phyloP scores from a whole-genome alignment of 768 basidiomycete species.

The Saitozyma podzolica region DNA sequence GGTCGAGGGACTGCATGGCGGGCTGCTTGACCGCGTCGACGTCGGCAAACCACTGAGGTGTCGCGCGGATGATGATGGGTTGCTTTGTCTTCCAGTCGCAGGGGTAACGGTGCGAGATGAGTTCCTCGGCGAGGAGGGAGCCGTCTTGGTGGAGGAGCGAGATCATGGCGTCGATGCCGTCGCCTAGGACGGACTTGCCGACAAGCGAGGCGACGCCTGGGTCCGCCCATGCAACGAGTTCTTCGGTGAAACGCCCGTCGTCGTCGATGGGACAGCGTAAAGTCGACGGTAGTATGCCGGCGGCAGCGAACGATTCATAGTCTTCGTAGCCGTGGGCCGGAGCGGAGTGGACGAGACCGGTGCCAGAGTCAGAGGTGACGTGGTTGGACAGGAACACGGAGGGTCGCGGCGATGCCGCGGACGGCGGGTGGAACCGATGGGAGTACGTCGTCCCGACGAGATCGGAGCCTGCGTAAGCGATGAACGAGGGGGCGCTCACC shows the following conservation, averaged over 20 bases:
- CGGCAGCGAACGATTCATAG: conserved; percentile 65
- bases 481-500: conserved; percentile 38
- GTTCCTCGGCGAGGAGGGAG: conserved; percentile 65
- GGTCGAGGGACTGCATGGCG: conserved; percentile 68
- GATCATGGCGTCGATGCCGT: conserved; percentile 69
- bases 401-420: not conserved
- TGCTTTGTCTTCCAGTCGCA: conserved; percentile 96
- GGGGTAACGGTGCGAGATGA: conserved; percentile 83
- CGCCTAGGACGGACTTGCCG: conserved; percentile 71
- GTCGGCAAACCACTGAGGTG: conserved; percentile 97
- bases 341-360: conserved; percentile 91
- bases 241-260: conserved; percentile 68
- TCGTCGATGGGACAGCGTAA: conserved; percentile 80
- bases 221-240: conserved; percentile 64
- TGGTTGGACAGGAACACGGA: conserved; percentile 55
- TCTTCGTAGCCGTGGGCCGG: conserved; percentile 94
- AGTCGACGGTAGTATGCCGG: conserved; percentile 47
- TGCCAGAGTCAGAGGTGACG: conserved; percentile 84
- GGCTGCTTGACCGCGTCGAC: conserved; percentile 76
- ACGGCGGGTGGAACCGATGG: conserved; percentile 60
- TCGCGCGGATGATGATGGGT: conserved; percentile 87
- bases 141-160: conserved; percentile 61
- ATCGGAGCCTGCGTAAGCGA: conserved; percentile 54
- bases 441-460: conserved; percentile 66
- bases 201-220: conserved; percentile 58